A percentile compares a stretch with the other conserved stretches of the same genome.
These are phyloP conservation scores for Phytophthora palmivora DNA, from an alignment of 352 stramenopile genomes.

Conservation along the genomic window DNA sequence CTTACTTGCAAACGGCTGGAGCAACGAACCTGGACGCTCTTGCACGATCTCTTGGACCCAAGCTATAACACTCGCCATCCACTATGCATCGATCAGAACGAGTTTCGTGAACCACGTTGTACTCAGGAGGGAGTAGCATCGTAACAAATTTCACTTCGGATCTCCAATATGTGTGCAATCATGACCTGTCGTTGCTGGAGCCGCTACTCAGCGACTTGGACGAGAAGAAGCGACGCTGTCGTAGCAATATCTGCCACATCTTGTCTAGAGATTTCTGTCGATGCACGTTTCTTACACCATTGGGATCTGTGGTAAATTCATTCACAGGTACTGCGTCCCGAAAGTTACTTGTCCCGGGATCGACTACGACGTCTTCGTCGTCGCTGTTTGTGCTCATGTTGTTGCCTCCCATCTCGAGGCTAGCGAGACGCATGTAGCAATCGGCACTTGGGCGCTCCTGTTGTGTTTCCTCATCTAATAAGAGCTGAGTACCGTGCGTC, in stretches of 20 bases:
- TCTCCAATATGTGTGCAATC: background rate
- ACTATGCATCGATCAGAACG: slow-evolving; percentile 1
- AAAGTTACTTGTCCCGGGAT: slow-evolving; percentile 10
- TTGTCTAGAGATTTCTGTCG: slow-evolving; percentile 46
- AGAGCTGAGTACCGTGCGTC: slow-evolving; percentile 58
- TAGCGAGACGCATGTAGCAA: slow-evolving; percentile 82
- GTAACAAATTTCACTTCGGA: background rate
- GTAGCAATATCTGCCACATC: slow-evolving; percentile 62
- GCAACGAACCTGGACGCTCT: slow-evolving; percentile 30
- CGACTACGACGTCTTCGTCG: slow-evolving; percentile 27
- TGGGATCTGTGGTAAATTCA: background rate
- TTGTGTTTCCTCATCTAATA: slow-evolving; percentile 44
- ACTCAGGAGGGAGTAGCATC: background rate
- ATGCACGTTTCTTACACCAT: slow-evolving; percentile 10
- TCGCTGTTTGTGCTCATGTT: slow-evolving; percentile 36
- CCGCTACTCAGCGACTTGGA: slow-evolving; percentile 57
- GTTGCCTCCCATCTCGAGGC: slow-evolving; percentile 55
- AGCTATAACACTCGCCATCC: slow-evolving; percentile 12
- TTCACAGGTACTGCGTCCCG: background rate
- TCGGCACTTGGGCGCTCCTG: slow-evolving; percentile 65
- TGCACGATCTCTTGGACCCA: slow-evolving; percentile 30
- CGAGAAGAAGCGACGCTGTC: slow-evolving; percentile 68
- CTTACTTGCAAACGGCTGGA: slow-evolving; percentile 27
- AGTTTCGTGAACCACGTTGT: background rate
- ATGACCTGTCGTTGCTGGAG: slow-evolving; percentile 49